These are phyloP conservation scores for Strobilomyces confusus DNA, from an alignment of 768 basidiomycete genomes.

Conservation along the genomic window DNA sequence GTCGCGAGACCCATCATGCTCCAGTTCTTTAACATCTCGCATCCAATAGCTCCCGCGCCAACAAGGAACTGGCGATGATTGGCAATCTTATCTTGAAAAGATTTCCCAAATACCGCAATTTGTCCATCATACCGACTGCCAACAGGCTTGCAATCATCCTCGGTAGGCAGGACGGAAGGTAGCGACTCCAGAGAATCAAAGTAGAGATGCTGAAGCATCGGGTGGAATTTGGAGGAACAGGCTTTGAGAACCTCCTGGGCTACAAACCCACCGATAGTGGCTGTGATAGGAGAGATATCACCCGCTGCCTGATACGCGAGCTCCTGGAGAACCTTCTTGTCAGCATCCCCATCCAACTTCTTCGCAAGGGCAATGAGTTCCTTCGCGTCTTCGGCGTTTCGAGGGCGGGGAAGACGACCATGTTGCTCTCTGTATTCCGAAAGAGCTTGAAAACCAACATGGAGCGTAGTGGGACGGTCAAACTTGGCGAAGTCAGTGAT, in stretches of 20 bases:
- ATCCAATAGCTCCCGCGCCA: conserved; percentile 98
- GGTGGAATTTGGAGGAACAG: conserved; percentile 96
- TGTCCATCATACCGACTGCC: conserved; percentile 90
- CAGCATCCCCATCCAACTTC: conserved; percentile 66
- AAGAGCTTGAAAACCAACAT: conserved; percentile 92
- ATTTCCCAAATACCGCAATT: conserved; percentile 91
- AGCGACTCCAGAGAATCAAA: conserved; percentile 97
- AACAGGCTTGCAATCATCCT: conserved; percentile 76
- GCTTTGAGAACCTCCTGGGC: conserved; percentile 98
- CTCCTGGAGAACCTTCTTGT: conserved; percentile 81
- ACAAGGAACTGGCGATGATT: conserved; percentile 94
- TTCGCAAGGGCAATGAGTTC: conserved; percentile 72
- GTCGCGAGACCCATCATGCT: conserved; percentile 95
- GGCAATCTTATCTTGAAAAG: conserved; percentile 88
- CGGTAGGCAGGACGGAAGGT: conserved; percentile 69
- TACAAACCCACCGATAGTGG: conserved; percentile 95
- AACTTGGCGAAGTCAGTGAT: conserved; percentile 98
- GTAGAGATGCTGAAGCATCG: conserved; percentile 92
- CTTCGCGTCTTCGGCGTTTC: conserved; percentile 77
- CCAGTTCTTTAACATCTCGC: conserved; percentile 99
- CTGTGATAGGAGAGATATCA: conserved; percentile 84
- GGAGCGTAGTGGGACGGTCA: conserved; percentile 85
- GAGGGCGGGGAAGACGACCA: conserved; percentile 72
- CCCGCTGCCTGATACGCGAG: conserved; percentile 90
- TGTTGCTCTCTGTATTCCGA: conserved; percentile 67